These are phyloP conservation scores for Gastrolobium villosum DNA, from an alignment of 306 rosid species.

Conservation along the genomic window DNA sequence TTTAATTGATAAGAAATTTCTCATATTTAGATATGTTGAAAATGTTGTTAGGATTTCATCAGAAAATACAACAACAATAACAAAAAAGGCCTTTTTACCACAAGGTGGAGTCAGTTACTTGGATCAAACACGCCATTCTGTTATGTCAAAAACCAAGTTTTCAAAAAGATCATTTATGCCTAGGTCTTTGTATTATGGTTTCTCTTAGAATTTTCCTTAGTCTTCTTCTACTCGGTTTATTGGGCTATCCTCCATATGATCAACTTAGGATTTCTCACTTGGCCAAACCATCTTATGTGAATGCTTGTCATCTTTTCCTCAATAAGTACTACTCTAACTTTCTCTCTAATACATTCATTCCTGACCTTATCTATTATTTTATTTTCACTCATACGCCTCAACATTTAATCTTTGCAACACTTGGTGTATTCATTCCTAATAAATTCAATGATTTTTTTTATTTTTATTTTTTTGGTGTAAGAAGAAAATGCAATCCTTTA, in stretches of 20 bases:
- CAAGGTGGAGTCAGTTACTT: background rate
- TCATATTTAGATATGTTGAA: constrained; percentile 5
- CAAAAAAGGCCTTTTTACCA: background rate
- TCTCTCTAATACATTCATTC: background rate
- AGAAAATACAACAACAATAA: background rate
- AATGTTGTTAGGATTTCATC: constrained; percentile 6
- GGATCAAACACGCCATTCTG: background rate
- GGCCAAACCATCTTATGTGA: constrained; percentile 6
- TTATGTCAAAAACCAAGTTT: background rate
- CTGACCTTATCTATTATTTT: background rate
- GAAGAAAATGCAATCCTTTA: constrained; percentile 23
- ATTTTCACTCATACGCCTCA: background rate
- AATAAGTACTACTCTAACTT: background rate
- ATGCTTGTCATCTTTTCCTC: background rate
- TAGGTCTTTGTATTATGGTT: background rate
- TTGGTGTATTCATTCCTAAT: constrained; percentile 10
- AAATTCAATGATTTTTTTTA: background rate
- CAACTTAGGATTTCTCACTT: background rate
- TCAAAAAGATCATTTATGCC: background rate
- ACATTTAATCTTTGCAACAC: background rate
- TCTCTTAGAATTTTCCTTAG: background rate
- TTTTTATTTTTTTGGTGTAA: background rate
- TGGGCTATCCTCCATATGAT: background rate
- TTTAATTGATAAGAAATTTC: constrained; percentile 1
- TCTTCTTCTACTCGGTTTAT: constrained; percentile 2